phyloP scores from a whole-genome alignment of 495 filamentous ascomycete species.

The Aspergillus nanangensis region DNA sequence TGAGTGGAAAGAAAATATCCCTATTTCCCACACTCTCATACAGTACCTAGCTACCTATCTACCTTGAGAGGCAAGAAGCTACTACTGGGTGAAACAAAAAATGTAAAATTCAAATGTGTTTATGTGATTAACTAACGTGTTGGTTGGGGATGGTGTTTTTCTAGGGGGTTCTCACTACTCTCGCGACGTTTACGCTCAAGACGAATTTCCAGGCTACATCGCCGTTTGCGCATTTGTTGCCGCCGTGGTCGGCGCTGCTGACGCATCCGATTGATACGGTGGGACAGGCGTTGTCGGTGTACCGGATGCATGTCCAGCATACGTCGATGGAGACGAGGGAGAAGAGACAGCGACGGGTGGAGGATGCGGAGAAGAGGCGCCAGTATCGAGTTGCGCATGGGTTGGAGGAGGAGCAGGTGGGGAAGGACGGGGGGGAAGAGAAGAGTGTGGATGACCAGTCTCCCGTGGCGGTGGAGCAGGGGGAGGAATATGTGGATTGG shows the following conservation, averaged over 20 bases:
- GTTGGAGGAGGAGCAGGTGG: conserved; percentile 46
- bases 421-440: conserved; percentile 13
- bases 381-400: conserved; percentile 82
- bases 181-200: conserved; percentile 64
- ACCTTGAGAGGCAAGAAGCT: no score
- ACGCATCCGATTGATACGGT: conserved; percentile 59
- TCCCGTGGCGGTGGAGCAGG: conserved; percentile 22
- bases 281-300: conserved; percentile 56
- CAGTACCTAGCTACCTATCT: not conserved
- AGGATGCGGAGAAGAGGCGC: conserved; percentile 75
- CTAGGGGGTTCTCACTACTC: conserved; percentile 61
- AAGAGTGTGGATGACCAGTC: conserved; percentile 28
- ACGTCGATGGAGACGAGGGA: conserved; percentile 58
- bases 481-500: conserved; percentile 35
- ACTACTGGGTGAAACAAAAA: no score
- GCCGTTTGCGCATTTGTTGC: conserved; percentile 68
- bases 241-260: conserved; percentile 53
- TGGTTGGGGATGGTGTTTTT: no score
- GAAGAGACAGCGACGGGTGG: conserved; percentile 58
- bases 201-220: conserved; percentile 67
- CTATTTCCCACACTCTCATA: not conserved
- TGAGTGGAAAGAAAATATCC: conserved; percentile 41
- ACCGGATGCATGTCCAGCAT: conserved; percentile 64
- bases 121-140: no score
- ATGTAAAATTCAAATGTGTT: no score